A percentile compares a stretch with the other conserved stretches of the same genome.
phyloP scores from a whole-genome alignment of 345 rosid genomes.

The Sonneratia caseolaris region DNA sequence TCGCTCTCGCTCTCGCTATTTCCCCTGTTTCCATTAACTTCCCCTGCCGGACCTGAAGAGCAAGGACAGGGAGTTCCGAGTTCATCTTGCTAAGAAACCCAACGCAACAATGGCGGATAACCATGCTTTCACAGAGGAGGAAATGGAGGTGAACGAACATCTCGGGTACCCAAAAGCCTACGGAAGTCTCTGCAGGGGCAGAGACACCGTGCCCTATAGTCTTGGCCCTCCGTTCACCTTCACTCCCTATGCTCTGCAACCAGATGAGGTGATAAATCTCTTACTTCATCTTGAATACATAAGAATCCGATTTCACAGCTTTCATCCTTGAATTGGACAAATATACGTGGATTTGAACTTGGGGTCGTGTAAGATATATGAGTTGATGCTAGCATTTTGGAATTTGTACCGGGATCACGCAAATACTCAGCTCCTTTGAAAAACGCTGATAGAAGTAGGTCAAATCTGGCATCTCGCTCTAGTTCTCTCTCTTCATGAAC shows the following conservation, averaged over 20 bases:
- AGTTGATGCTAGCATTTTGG: too few species aligned
- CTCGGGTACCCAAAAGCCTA: slow-evolving; percentile 76
- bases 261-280: slow-evolving; percentile 37
- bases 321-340: too few species aligned
- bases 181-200: slow-evolving; percentile 55
- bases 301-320: not conserved
- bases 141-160: slow-evolving; percentile 48
- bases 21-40: too few species aligned
- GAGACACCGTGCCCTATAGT: slow-evolving; percentile 22
- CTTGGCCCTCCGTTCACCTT: slow-evolving; percentile 75
- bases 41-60: not conserved
- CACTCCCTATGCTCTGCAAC: slow-evolving; percentile 47
- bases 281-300: not conserved
- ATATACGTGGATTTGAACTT: too few species aligned
- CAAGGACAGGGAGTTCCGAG: not conserved
- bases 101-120: slow-evolving; percentile 25
- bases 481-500: too few species aligned
- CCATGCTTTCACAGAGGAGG: slow-evolving; percentile 38
- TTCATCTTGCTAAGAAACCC: not conserved
- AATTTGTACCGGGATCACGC: too few species aligned
- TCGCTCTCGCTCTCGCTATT: not conserved
- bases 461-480: too few species aligned
- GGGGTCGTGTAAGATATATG: too few species aligned
- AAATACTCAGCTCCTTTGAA: not conserved
- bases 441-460: too few species aligned